Conservation (phyloP, 768 basidiomycete genomes). For the Boletus sensibilis region DNA sequence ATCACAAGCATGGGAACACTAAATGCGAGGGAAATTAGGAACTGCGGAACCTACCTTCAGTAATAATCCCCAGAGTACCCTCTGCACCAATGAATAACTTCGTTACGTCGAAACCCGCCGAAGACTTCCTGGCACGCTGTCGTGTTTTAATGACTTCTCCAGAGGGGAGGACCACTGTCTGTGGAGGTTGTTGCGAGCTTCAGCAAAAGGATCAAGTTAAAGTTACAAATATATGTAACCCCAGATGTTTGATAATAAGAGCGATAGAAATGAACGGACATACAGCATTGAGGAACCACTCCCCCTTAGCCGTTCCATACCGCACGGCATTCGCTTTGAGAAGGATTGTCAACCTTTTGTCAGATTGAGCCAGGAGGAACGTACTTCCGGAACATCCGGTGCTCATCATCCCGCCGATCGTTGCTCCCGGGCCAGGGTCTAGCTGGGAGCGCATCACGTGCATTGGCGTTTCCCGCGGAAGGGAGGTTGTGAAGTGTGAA, state of each 20-base stretch:
- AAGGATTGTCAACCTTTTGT: slow-evolving; percentile 16
- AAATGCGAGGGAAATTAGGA: neutral
- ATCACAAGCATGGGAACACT: neutral
- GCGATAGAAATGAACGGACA: slow-evolving; percentile 17
- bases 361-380: slow-evolving; percentile 13
- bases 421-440: slow-evolving; percentile 77
- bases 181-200: neutral
- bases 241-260: neutral
- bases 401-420: slow-evolving; percentile 83
- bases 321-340: slow-evolving; percentile 70
- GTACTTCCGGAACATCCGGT: slow-evolving; percentile 85
- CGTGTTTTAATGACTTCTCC: slow-evolving; percentile 92
- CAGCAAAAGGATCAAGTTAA: neutral
- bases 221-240: neutral
- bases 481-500: neutral
- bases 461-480: neutral
- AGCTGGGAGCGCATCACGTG: slow-evolving; percentile 41
- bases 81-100: slow-evolving; percentile 87
- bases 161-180: slow-evolving; percentile 88
- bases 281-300: slow-evolving; percentile 88
- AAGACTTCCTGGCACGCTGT: slow-evolving; percentile 72
- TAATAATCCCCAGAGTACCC: slow-evolving; percentile 83
- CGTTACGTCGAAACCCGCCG: slow-evolving; percentile 83
- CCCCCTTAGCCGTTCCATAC: slow-evolving; percentile 85
- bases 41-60: slow-evolving; percentile 55